Evolutionary conservation across 2,329 filamentous ascomycete genomes (phyloP), one percentile per base, ranked within the genome.

Genomic region (Fusarium sp.): DNA sequence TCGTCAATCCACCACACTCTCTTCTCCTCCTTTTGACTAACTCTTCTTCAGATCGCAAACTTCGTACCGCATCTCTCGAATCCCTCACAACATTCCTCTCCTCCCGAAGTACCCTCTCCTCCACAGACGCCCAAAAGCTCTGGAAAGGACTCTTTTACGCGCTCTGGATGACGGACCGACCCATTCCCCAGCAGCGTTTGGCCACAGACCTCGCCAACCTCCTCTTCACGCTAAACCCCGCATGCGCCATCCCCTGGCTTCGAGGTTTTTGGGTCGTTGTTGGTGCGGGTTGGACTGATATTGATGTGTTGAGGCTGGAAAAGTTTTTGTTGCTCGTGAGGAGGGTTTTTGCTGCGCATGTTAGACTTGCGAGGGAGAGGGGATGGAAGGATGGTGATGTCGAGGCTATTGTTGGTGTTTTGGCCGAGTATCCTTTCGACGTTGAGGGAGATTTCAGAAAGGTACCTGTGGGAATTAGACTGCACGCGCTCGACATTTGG

Each of bases 141-240:
- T 98, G 95, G 95, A 97, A 97, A 81, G 96, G 95, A 6, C 90
- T 98, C 22, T 98, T 97, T 87, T 98, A 95, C 88, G 93, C 92
- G 80, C 90, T 97, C 79, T 98, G 95, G 93, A 97, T 98, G 92
- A 95, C 93, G 83, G 95, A 98, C 87, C 94, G 95, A 57, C 92
- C 95, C 13, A 85, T 92, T n/a, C 92, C 94, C 4, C 96, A 98
- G 86, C 95, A 98, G 86, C 90, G 90, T 50, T 92, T 98, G 54
- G 93, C 94, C 76, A 85, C 88, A 75, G 92, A 95, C 72, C 92
- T 98, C 65, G 93, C 95, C 50, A 89, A 85, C 2, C 90, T 98
- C 13, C 75, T 81, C 58, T 87, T 89, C 72, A 84, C 88, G 24
- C 85, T 96, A 31, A 88, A 90, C 43, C 80, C 83, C 37, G 78